Evolutionary conservation across 257 asterid species (phyloP).

Genomic region (Scutellaria galericulata): DNA sequence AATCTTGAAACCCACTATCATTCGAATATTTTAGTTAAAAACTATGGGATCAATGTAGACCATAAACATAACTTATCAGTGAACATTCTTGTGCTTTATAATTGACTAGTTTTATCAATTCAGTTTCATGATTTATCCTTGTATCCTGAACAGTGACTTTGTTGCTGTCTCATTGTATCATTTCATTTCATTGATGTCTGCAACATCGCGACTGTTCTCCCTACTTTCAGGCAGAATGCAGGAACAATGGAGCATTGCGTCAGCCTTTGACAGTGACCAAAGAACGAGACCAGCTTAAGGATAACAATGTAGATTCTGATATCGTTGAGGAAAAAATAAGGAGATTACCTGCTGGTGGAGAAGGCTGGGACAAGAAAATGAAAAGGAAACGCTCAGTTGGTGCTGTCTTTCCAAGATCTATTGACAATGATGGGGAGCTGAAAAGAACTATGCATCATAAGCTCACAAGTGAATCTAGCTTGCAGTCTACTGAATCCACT

Average conservation of each 20-base stretch:
- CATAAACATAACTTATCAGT: conserved; percentile 10
- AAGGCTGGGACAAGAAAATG: conserved; percentile 95
- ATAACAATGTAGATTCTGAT: conserved; percentile 58
- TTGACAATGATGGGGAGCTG: conserved; percentile 69
- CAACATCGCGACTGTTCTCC: conserved; percentile 21
- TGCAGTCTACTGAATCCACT: conserved; percentile 66
- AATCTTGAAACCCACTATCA: conserved; percentile 22
- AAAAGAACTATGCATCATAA: conserved; percentile 69
- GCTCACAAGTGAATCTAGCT: conserved; percentile 64
- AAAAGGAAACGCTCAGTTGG: conserved; percentile 94
- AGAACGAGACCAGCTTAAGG: conserved; percentile 72
- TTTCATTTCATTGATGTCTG: conserved; percentile 28
- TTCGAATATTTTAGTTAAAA: conserved; percentile 14
- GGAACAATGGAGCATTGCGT: conserved; percentile 65
- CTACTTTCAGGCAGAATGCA: conserved; percentile 68
- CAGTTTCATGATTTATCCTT: conserved; percentile 1
- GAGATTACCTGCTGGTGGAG: conserved; percentile 86
- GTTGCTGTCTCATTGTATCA: conserved; percentile 23
- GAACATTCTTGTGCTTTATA: conserved; percentile 15
- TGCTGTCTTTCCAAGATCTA: conserved; percentile 64
- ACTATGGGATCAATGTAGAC: background rate
- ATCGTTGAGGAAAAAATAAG: conserved; percentile 76
- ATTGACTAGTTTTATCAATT: conserved; percentile 16
- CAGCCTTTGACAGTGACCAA: conserved; percentile 59
- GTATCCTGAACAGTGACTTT: conserved; percentile 15